phyloP scores from a whole-genome alignment of 805 yeast genomes.

The Kregervanrija delftensis region DNA sequence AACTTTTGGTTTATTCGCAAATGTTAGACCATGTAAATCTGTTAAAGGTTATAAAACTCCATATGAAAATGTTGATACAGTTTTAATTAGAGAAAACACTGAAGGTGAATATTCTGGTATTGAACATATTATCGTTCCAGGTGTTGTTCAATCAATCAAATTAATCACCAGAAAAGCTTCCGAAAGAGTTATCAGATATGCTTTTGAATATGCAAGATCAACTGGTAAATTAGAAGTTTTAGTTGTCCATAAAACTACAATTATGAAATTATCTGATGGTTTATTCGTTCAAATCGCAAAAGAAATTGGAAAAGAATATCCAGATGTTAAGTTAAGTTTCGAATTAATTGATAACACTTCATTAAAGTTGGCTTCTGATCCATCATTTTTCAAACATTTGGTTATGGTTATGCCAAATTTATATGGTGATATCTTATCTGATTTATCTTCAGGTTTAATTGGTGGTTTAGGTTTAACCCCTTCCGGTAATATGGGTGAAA shows the following conservation, averaged over 20 bases:
- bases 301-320: constrained; percentile 86
- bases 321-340: constrained; percentile 73
- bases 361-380: constrained; percentile 82
- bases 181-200: constrained; percentile 93
- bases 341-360: constrained; percentile 97
- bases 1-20: constrained; percentile 93
- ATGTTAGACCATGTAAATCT: constrained; percentile 94
- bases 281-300: constrained; percentile 87
- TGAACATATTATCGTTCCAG: constrained; percentile 96
- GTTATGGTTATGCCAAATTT: constrained; percentile 98
- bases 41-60: constrained; percentile 92
- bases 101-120: constrained; percentile 99
- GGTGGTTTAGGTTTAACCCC: constrained; percentile 99
- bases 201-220: constrained; percentile 91
- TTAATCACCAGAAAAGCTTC: constrained; percentile 95
- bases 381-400: constrained; percentile 75
- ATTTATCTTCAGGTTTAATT: constrained; percentile 92
- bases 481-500: constrained; percentile 98
- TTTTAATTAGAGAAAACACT: constrained; percentile 96
- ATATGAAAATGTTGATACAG: constrained; percentile 84
- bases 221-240: constrained; percentile 81
- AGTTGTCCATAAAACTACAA: constrained; percentile 97
- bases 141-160: constrained; percentile 97
- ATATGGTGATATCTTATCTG: constrained; percentile 99
- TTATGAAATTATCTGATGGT: constrained; percentile 98